Conservation (phyloP, 2,329 filamentous ascomycete species). For the Clarireedia hainanense region DNA sequence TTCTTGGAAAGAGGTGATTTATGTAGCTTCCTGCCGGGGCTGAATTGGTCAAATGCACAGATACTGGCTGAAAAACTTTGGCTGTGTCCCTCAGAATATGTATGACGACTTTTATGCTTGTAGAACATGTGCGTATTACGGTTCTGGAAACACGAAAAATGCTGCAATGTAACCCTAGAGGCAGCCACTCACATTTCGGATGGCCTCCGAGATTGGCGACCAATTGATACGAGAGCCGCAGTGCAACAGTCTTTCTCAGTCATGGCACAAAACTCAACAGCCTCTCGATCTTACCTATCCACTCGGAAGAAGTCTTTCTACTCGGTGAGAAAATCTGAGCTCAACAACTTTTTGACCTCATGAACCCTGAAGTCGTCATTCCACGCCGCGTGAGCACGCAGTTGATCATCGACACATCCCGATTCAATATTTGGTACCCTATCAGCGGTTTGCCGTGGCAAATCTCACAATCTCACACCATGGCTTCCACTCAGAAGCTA, state of each 20-base stretch:
- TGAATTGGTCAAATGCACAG: no score
- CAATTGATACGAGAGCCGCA: not conserved
- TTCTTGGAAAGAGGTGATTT: not conserved
- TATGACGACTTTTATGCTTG: not conserved
- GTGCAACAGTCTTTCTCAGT: not conserved
- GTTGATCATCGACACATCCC: no score
- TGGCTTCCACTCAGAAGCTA: no score
- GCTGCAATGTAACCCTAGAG: not conserved
- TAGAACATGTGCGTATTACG: not conserved
- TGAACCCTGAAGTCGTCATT: no score
- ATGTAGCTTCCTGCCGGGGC: not conserved
- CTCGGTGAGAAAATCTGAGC: no score
- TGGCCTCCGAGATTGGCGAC: not conserved
- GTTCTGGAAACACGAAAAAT: conserved; percentile 3
- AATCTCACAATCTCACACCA: no score
- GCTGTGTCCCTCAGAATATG: no score
- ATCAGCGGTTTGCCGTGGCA: no score
- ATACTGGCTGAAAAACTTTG: no score
- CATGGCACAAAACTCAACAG: not conserved
- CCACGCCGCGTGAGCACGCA: no score
- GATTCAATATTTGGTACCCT: no score
- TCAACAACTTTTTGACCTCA: no score
- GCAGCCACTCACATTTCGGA: not conserved
- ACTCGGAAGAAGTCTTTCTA: not conserved
- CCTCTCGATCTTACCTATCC: not conserved